phyloP scores from a whole-genome alignment of 768 basidiomycete genomes.

The Hericium rajendrae region DNA sequence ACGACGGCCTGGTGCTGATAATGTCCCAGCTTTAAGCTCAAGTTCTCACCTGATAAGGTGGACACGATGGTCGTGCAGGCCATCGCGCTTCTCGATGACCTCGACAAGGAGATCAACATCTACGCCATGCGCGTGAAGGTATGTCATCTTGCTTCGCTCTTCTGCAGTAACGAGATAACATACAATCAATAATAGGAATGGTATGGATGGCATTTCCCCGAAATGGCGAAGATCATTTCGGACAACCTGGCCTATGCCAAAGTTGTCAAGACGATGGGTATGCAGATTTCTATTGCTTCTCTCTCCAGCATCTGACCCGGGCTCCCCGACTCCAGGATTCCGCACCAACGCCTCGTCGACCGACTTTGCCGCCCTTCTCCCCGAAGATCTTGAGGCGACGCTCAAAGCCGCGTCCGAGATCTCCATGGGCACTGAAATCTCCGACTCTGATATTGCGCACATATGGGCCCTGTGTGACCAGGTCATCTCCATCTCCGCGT shows the following conservation, averaged over 20 bases:
- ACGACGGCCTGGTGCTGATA: background rate
- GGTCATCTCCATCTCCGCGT: slow-evolving; percentile 91
- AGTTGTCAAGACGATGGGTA: slow-evolving; percentile 85
- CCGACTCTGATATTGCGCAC: slow-evolving; percentile 92
- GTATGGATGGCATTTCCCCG: slow-evolving; percentile 99
- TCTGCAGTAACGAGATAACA: background rate
- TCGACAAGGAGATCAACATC: slow-evolving; percentile 99
- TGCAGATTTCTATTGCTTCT: slow-evolving; percentile 13
- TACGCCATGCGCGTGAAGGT: slow-evolving; percentile 99
- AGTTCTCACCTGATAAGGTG: slow-evolving; percentile 99
- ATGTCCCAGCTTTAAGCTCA: slow-evolving; percentile 83
- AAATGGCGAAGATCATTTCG: slow-evolving; percentile 96
- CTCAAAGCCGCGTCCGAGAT: slow-evolving; percentile 95
- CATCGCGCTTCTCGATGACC: slow-evolving; percentile 92
- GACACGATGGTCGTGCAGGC: slow-evolving; percentile 99
- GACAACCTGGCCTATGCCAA: slow-evolving; percentile 98
- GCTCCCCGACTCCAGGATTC: slow-evolving; percentile 48
- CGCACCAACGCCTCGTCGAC: slow-evolving; percentile 87
- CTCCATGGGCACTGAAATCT: slow-evolving; percentile 99
- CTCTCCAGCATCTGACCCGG: background rate
- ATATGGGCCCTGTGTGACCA: slow-evolving; percentile 97
- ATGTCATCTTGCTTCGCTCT: background rate
- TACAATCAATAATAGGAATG: slow-evolving; percentile 66
- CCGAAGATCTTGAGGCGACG: slow-evolving; percentile 93
- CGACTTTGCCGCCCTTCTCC: slow-evolving; percentile 81